phyloP scores from a whole-genome alignment of 768 basidiomycete species.

The Agaricus blazei region DNA sequence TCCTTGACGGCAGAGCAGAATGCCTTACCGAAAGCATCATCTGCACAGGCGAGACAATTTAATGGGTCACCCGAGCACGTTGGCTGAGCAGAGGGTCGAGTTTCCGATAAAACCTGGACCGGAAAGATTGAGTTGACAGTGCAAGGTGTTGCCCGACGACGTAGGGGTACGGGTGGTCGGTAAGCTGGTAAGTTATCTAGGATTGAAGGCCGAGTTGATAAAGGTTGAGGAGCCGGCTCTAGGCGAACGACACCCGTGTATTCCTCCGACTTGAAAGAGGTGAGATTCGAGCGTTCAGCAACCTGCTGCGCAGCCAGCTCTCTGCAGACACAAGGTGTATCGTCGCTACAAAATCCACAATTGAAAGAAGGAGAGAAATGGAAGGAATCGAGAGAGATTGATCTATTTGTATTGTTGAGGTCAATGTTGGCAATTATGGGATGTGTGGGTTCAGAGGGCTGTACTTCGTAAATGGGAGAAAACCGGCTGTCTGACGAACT shows the following conservation, averaged over 20 bases:
- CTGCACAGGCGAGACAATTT: constrained; percentile 81
- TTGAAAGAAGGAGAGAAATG: constrained; percentile 42
- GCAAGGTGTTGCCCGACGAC: constrained; percentile 41
- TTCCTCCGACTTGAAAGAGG: constrained; percentile 19
- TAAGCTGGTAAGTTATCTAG: constrained; percentile 75
- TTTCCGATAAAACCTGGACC: constrained; percentile 26
- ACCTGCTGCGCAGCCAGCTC: constrained; percentile 54
- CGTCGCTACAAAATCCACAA: constrained; percentile 75
- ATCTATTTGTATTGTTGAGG: constrained; percentile 24
- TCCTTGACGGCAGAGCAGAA: constrained; percentile 77
- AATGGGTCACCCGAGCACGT: constrained; percentile 82
- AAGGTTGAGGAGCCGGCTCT: constrained; percentile 10
- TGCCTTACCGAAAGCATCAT: constrained; percentile 82
- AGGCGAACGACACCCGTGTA: constrained; percentile 18
- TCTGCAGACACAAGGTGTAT: constrained; percentile 71
- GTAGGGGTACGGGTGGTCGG: constrained; percentile 79
- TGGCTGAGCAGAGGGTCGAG: constrained; percentile 18
- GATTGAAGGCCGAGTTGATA: constrained; percentile 41
- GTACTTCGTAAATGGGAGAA: constrained; percentile 8
- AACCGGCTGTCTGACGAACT: constrained; percentile 16
- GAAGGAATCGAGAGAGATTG: constrained; percentile 18
- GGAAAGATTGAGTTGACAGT: constrained; percentile 51
- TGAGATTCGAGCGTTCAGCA: constrained; percentile 14
- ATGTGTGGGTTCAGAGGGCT: constrained; percentile 30
- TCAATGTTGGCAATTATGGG: constrained; percentile 25